phyloP scores from a whole-genome alignment of 129 eudicot genomes.

The Lactuca sativa region DNA sequence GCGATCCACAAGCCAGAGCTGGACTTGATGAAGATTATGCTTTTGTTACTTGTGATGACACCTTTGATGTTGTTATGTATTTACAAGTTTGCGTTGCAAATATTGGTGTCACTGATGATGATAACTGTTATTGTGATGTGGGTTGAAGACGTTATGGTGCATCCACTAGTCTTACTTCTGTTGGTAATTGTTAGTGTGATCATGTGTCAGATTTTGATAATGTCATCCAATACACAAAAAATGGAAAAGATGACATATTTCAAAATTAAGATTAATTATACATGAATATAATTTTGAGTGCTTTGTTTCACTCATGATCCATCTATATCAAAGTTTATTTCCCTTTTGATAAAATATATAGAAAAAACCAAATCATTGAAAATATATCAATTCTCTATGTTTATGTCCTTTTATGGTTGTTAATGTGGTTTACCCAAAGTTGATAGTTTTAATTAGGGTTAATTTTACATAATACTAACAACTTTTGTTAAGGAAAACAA shows the following conservation, averaged over 20 bases:
- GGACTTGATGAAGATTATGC: not conserved
- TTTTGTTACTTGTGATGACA: not conserved
- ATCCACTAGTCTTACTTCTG: not conserved
- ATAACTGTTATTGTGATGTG: no score
- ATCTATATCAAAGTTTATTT: not conserved
- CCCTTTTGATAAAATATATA: no score
- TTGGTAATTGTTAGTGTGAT: not conserved
- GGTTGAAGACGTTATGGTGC: no score
- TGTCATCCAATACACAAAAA: not conserved
- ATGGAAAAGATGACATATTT: not conserved
- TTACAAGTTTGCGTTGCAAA: not conserved
- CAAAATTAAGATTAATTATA: not conserved
- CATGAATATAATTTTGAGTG: not conserved
- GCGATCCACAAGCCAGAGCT: not conserved
- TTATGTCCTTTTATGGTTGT: not conserved
- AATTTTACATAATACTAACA: no score
- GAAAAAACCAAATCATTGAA: no score
- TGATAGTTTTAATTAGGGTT: not conserved
- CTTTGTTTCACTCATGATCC: not conserved
- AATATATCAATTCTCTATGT: not conserved
- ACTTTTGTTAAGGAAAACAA: no score
- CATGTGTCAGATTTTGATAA: not conserved
- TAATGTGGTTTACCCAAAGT: not conserved
- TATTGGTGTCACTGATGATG: no score
- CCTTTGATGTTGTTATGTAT: no score